These are phyloP conservation scores for Phytophthora meadii DNA, from an alignment of 352 stramenopile genomes.

Conservation along the genomic window DNA sequence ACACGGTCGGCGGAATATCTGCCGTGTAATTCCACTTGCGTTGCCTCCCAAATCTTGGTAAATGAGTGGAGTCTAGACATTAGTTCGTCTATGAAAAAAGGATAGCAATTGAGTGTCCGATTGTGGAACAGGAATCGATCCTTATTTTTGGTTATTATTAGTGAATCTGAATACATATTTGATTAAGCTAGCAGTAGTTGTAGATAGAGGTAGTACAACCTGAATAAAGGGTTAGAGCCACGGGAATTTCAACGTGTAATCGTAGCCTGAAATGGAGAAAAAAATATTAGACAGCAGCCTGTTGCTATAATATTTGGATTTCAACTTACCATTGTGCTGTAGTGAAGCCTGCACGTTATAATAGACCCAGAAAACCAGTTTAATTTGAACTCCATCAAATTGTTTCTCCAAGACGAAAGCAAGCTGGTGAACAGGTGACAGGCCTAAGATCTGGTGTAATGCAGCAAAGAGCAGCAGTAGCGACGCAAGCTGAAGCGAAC, in stretches of 20 bases:
- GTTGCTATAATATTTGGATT: neutral
- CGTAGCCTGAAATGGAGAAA: neutral
- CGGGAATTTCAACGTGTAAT: neutral
- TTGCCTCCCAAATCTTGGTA: neutral
- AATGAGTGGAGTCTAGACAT: too few species aligned
- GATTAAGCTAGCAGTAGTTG: too few species aligned
- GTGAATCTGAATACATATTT: too few species aligned
- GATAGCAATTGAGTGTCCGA: too few species aligned
- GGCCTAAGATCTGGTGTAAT: neutral
- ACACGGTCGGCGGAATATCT: slow-evolving; percentile 8
- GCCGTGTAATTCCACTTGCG: slow-evolving; percentile 9
- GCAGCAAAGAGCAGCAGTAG: neutral
- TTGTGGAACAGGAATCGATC: too few species aligned
- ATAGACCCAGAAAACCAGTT: neutral
- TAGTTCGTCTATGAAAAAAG: too few species aligned
- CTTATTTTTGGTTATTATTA: too few species aligned
- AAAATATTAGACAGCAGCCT: neutral
- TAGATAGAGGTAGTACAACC: too few species aligned
- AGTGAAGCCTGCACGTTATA: neutral
- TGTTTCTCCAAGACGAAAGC: neutral
- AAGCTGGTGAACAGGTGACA: neutral
- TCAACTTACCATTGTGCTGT: neutral
- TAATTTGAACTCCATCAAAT: neutral
- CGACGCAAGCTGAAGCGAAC: neutral
- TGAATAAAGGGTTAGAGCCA: too few species aligned